Percentiles rank a stretch among this genome's conserved stretches.
phyloP scores from a whole-genome alignment of 2,329 filamentous ascomycete genomes.

The Colletotrichum liaoningense region DNA sequence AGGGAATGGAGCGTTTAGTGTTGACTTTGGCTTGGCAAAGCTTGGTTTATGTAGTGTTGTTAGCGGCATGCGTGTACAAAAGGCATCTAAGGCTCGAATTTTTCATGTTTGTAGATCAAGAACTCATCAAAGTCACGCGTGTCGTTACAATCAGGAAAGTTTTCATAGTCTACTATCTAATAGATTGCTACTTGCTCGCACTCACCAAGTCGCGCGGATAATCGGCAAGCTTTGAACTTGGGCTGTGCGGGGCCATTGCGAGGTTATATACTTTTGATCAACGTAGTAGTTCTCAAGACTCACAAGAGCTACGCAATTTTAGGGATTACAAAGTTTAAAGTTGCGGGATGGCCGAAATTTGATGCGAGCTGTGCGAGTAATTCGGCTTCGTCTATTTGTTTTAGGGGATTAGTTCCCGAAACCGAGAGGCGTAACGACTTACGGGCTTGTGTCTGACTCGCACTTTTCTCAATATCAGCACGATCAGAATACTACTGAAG shows the following conservation, averaged over 20 bases:
- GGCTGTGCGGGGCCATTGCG: background rate
- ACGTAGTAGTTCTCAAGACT: too few species aligned
- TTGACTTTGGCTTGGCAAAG: background rate
- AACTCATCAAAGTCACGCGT: background rate
- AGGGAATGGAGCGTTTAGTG: background rate
- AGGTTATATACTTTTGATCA: background rate
- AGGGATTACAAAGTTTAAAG: background rate
- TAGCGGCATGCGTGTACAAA: background rate
- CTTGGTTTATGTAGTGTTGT: background rate
- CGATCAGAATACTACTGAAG: background rate
- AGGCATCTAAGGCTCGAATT: background rate
- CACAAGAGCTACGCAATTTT: background rate
- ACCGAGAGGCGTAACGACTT: background rate
- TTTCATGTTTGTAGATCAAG: background rate
- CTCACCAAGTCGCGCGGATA: background rate
- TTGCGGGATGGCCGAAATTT: background rate
- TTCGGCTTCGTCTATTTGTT: background rate
- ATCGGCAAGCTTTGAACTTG: background rate
- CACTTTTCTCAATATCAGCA: background rate
- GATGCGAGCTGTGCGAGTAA: background rate
- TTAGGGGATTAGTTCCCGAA: background rate
- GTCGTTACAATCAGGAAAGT: background rate
- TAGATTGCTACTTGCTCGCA: background rate
- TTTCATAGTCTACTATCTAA: background rate
- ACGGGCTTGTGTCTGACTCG: background rate